Conservation (phyloP, 2,329 filamentous ascomycete genomes). For the Epichloe hybrida region DNA sequence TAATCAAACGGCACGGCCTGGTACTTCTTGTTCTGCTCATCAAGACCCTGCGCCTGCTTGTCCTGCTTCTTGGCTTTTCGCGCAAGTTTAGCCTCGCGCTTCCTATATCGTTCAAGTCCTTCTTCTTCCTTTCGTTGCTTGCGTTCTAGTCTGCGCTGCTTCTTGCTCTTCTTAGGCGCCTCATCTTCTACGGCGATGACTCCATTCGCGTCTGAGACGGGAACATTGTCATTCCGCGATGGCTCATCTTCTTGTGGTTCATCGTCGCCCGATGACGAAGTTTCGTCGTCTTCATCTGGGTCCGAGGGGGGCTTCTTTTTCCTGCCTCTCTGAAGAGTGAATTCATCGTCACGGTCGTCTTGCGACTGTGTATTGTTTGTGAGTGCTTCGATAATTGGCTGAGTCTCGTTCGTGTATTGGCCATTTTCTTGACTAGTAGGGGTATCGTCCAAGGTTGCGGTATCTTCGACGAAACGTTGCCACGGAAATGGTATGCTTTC, state of each 20-base stretch:
- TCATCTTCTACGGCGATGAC: conserved; percentile 23
- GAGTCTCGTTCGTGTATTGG: conserved; percentile 10
- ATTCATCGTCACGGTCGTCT: conserved; percentile 30
- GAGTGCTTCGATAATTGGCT: neutral
- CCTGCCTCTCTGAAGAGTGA: conserved; percentile 40
- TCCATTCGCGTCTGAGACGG: conserved; percentile 8
- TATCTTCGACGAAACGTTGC: conserved; percentile 30
- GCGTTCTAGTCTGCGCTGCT: conserved; percentile 11
- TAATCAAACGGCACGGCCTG: conserved; percentile 60
- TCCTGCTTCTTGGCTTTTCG: conserved; percentile 27
- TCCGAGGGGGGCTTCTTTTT: conserved; percentile 35
- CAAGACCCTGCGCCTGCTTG: conserved; percentile 24
- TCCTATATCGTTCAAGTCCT: conserved; percentile 13
- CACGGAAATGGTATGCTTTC: conserved; percentile 37
- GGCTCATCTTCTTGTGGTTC: conserved; percentile 13
- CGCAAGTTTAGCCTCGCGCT: conserved; percentile 18
- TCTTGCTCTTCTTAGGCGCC: conserved; percentile 12
- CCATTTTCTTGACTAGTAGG: conserved; percentile 13
- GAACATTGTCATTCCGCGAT: conserved; percentile 22
- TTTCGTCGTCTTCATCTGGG: conserved; percentile 11
- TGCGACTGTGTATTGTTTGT: neutral
- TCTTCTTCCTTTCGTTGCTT: conserved; percentile 13
- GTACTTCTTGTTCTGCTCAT: conserved; percentile 21
- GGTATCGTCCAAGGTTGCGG: conserved; percentile 5
- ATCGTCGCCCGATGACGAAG: conserved; percentile 12